Percentiles rank a stretch among this genome's conserved stretches.
Evolutionary conservation across 768 basidiomycete species (phyloP).

Genomic region (Boletus sensibilis): DNA sequence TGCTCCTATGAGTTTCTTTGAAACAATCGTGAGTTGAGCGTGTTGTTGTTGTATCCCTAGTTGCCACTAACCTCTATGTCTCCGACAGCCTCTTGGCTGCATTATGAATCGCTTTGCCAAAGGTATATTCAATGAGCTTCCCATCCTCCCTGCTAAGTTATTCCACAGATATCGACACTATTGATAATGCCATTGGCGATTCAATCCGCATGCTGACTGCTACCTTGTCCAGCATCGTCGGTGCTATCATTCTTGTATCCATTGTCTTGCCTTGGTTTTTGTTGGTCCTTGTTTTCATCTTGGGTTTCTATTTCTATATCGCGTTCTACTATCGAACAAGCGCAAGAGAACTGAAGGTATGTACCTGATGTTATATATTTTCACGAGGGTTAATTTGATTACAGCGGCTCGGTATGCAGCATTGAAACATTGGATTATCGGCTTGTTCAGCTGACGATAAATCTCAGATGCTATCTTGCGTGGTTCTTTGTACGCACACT

Average conservation of each 20-base stretch:
- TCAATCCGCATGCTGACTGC: conserved; percentile 68
- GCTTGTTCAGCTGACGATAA: neutral
- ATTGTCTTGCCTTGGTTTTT: conserved; percentile 84
- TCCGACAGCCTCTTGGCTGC: conserved; percentile 66
- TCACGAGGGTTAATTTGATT: conserved; percentile 6
- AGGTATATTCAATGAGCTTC: conserved; percentile 36
- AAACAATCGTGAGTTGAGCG: conserved; percentile 59
- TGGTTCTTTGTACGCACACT: conserved; percentile 86
- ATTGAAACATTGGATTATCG: neutral
- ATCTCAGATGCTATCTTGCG: conserved; percentile 75
- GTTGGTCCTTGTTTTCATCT: conserved; percentile 63
- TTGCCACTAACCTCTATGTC: neutral
- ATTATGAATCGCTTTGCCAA: conserved; percentile 92
- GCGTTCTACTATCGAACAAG: conserved; percentile 84
- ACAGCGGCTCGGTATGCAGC: conserved; percentile 52
- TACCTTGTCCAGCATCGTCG: conserved; percentile 64
- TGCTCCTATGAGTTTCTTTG: conserved; percentile 89
- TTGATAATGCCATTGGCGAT: conserved; percentile 76
- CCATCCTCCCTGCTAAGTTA: neutral
- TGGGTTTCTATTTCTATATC: conserved; percentile 62
- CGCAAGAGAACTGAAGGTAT: conserved; percentile 81
- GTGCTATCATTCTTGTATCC: conserved; percentile 76
- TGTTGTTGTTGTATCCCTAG: neutral
- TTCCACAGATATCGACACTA: conserved; percentile 64
- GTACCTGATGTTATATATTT: conserved; percentile 6